Evolutionary conservation across 2,329 filamentous ascomycete species (phyloP), one percentile per base, ranked within the genome.

Genomic region (Immersiporthe knoxdaviesiana): DNA sequence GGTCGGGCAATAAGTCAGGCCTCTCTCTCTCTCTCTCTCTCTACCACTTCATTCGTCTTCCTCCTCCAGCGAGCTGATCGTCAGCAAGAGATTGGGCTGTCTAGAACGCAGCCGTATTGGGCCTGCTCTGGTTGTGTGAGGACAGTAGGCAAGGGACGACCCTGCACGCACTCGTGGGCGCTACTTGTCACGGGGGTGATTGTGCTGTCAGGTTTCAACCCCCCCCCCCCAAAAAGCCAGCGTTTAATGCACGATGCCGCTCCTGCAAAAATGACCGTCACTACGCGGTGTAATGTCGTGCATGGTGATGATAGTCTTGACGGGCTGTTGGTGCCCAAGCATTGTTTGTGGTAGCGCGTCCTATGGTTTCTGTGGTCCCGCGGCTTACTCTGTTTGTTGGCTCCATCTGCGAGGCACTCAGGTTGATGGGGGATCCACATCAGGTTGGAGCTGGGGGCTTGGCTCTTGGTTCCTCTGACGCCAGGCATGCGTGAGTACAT

Each of bases 271-370:
- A 70, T 70, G 68, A 70, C 54, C 59, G 54, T 56, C 59, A 60
- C 65, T 56, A 67, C 68, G 61, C 47, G 60, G 59, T 61, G 56
- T 66, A 65, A 61, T 64, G 62, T 63, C 47, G 68, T 41, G 68
- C 65, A 68, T 66, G 30, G 66, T 24, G 65, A 60, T 52, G 16
- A 16, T 59, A 47, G 68, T 54, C 67, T 61, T 41, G 68, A 62
- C 50, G 32, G 67, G 65, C 65, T 70, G 68, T 70, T 68, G 68
- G 61, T 68, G 68, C 68, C 65, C 68, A 66, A 70, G 65, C 37
- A 68, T 63, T 41, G 61, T 61, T 59, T 59, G 65, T 59, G 27
- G 44, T 68, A 58, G 65, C 65, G 52, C 65, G 65, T 61, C 60
- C 32, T 70, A 3, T 47, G 21, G 18, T 47, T 47, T n/a, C 44